Conservation (phyloP, 345 rosid species). For the Linum trigynum region DNA sequence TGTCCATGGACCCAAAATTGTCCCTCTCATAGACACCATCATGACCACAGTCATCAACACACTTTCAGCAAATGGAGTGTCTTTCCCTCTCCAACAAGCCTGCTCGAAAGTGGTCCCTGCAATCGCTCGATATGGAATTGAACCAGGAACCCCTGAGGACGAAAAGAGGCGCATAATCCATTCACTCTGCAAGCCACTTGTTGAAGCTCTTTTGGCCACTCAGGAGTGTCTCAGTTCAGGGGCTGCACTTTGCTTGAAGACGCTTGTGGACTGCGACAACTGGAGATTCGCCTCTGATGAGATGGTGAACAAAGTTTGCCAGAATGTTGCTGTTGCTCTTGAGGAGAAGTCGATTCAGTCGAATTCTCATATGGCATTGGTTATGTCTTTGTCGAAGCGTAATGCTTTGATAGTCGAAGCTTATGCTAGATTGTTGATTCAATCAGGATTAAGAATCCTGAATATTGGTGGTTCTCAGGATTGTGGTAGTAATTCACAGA, state of each 20-base stretch:
- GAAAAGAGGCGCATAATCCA: constrained; percentile 65
- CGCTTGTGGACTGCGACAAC: constrained; percentile 79
- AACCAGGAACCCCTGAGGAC: constrained; percentile 57
- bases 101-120: constrained; percentile 92
- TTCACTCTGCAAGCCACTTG: constrained; percentile 74
- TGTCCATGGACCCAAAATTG: constrained; percentile 83
- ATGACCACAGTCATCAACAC: constrained; percentile 82
- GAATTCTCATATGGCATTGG: constrained; percentile 62
- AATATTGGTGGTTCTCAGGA: constrained; percentile 44
- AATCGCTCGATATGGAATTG: constrained; percentile 81
- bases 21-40: constrained; percentile 80
- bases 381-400: constrained; percentile 79
- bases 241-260: constrained; percentile 78
- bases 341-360: constrained; percentile 68
- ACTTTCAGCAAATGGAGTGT: constrained; percentile 79
- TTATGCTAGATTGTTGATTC: constrained; percentile 70
- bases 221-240: constrained; percentile 84
- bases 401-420: constrained; percentile 80
- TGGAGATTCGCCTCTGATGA: constrained; percentile 88
- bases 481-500: constrained; percentile 50
- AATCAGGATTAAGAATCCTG: constrained; percentile 55
- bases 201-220: constrained; percentile 62
- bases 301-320: constrained; percentile 83
- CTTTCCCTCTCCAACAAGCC: constrained; percentile 92
- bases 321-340: constrained; percentile 77